These are phyloP conservation scores for Papiliotrema flavescens DNA, from an alignment of 1,284 basidiomycete species.

Conservation along the genomic window DNA sequence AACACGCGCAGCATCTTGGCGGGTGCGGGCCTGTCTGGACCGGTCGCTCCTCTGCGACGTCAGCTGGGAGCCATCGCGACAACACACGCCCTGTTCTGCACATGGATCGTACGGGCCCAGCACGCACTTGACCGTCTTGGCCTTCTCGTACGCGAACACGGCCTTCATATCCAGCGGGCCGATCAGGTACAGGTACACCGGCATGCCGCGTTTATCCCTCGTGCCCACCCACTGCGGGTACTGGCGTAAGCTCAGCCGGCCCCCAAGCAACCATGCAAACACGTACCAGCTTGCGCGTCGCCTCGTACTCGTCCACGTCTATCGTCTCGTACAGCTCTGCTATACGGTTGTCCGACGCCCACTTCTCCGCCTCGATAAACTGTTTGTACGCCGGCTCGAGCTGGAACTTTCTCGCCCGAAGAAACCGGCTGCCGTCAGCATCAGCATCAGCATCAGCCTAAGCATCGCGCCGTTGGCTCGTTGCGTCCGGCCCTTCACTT, in stretches of 20 bases:
- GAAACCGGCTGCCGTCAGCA: conserved; percentile 12
- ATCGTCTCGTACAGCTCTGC: conserved; percentile 12
- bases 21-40: neutral
- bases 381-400: conserved; percentile 13
- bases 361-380: conserved; percentile 11
- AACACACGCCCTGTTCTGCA: too few relatives aligned
- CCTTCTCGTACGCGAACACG: conserved; percentile 12
- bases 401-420: conserved; percentile 17
- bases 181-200: conserved; percentile 19
- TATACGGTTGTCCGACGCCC: conserved; percentile 11
- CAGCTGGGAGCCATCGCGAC: neutral
- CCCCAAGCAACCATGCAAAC: neutral
- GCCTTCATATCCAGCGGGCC: conserved; percentile 7
- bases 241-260: conserved; percentile 1
- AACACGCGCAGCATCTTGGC: conserved; percentile 16
- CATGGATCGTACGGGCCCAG: neutral
- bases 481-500: neutral
- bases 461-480: too few relatives aligned
- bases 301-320: conserved; percentile 17
- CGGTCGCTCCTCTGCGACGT: neutral
- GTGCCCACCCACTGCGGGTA: conserved; percentile 21
- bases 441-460: too few relatives aligned
- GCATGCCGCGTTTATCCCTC: conserved; percentile 17
- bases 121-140: conserved; percentile 12
- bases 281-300: conserved; percentile 14